phyloP scores from a whole-genome alignment of 257 asterid species.

The Dorcoceras hygrometricum region DNA sequence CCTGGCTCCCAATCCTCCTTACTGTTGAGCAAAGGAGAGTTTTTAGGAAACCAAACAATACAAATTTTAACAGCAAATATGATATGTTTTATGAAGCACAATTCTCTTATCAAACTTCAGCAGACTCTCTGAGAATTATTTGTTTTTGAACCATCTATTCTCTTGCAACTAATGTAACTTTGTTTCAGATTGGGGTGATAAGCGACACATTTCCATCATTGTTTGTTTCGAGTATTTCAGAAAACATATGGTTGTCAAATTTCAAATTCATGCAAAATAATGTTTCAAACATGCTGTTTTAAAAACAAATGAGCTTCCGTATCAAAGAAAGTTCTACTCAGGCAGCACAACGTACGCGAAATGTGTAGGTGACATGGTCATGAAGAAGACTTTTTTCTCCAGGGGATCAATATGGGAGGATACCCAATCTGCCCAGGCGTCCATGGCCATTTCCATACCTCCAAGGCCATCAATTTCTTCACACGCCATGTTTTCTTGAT shows the following conservation, averaged over 20 bases:
- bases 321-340: background rate
- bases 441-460: constrained; percentile 97
- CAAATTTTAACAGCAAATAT: background rate
- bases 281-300: background rate
- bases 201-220: background rate
- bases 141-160: background rate
- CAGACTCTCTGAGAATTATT: background rate
- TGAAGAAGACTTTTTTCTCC: constrained; percentile 71
- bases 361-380: constrained; percentile 98
- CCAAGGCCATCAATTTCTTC: constrained; percentile 71
- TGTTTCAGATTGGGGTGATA: background rate
- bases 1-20: constrained; percentile 70
- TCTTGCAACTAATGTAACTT: background rate
- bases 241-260: background rate
- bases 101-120: background rate
- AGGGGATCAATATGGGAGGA: constrained; percentile 47
- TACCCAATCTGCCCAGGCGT: constrained; percentile 89
- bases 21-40: constrained; percentile 37
- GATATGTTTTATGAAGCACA: background rate
- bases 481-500: constrained; percentile 55
- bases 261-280: background rate
- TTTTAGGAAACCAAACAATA: background rate
- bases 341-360: constrained; percentile 39
- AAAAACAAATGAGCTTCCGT: background rate
- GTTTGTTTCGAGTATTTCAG: background rate